Percentiles rank a stretch among this genome's conserved stretches.
Evolutionary conservation across 306 rosid species (phyloP).

Genomic region (Echinosophora koreensis): DNA sequence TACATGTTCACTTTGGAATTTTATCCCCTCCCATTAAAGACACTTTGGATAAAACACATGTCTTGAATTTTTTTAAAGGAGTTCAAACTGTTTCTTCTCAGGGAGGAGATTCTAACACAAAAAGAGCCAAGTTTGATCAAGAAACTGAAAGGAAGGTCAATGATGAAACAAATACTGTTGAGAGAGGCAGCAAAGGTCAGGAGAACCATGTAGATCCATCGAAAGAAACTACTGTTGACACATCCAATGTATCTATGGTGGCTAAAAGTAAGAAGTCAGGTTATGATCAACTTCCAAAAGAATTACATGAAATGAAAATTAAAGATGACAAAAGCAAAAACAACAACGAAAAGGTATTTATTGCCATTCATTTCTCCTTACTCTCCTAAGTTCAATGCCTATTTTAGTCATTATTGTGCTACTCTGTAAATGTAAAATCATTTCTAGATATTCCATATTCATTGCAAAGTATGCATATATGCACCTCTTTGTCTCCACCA

Average conservation of each 20-base stretch:
- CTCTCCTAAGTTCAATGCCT: not conserved
- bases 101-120: slow-evolving; percentile 71
- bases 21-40: not conserved
- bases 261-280: slow-evolving; percentile 61
- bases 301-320: slow-evolving; percentile 76
- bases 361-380: not conserved
- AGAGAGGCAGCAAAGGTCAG: slow-evolving; percentile 46
- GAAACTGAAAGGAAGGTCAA: slow-evolving; percentile 55
- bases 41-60: not conserved
- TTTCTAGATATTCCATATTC: not conserved
- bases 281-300: slow-evolving; percentile 75
- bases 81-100: slow-evolving; percentile 39
- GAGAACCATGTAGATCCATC: slow-evolving; percentile 52
- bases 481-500: not conserved
- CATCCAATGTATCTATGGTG: slow-evolving; percentile 53
- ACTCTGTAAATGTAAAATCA: slow-evolving; percentile 22
- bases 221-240: slow-evolving; percentile 57
- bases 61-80: not conserved
- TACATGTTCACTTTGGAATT: not conserved
- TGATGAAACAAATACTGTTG: slow-evolving; percentile 46
- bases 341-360: slow-evolving; percentile 71
- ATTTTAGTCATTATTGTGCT: slow-evolving; percentile 26
- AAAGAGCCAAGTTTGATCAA: slow-evolving; percentile 75
- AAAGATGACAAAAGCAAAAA: slow-evolving; percentile 67
- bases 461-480: slow-evolving; percentile 3